Evolutionary conservation across 768 basidiomycete species (phyloP), one percentile per base, ranked within the genome.

Genomic region (Fomitopsis serialis): DNA sequence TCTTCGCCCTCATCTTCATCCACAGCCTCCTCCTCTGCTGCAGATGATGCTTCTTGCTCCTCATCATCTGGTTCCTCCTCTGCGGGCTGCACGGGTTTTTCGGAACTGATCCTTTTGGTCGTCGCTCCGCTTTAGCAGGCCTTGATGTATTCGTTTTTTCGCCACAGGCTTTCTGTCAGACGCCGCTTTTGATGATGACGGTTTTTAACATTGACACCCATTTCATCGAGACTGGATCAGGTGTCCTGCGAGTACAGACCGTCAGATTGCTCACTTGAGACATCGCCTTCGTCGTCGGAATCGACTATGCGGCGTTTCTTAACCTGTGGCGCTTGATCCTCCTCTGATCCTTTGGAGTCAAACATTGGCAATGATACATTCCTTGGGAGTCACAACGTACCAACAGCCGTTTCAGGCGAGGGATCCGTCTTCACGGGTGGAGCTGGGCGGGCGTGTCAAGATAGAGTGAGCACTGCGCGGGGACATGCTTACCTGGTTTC

Each of bases 271-370:
- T 29, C 35, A 54, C 50, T 42, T 35, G 34, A 10, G 12, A 23
- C 50, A 17, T 51, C 57, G n/a, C 57, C 62, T 47, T 73, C 73
- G 15, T 69, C 61, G 45, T 72, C 69, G 1, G 71, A 73, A 21
- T 68, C 62, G 8, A 71, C 47, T 7, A 72, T 54, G 8, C 72
- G 63, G n/a, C 72, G 60, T 54, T 63, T 70, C 59, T 70, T 72
- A 12, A 47, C 25, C 43, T 54, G 58, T 1, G 61, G 58, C n/a
- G 47, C 21, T 22, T 56, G 48, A 27, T 58, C 57, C 34, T 32
- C 29, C 23, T 37, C 25, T 8, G 19, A 29, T 32, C 5, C 29
- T 32, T 5, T 6, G 5, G 29, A 6, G 6, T 32, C 11, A 11
- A 32, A 32, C 29, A 32, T 6, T 32, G 11, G 6, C 6, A 5